phyloP scores from a whole-genome alignment of 2,329 filamentous ascomycete genomes.

The Fusarium albidum region DNA sequence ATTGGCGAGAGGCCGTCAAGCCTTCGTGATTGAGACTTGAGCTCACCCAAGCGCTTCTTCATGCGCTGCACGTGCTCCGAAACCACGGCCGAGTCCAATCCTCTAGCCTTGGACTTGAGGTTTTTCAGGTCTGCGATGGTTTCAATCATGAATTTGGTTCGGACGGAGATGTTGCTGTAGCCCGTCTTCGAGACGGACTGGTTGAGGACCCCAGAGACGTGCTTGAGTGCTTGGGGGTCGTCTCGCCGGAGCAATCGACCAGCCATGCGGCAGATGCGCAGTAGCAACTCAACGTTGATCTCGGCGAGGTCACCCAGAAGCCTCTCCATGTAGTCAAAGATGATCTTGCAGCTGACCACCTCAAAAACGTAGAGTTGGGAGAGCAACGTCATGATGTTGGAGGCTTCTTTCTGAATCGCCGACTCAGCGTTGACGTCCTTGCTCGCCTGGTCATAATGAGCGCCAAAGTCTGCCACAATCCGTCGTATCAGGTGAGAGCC shows the following conservation, averaged over 20 bases:
- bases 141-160: conserved; percentile 97
- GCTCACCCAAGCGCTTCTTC: conserved; percentile 83
- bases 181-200: conserved; percentile 73
- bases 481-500: conserved; percentile 86
- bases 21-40: conserved; percentile 67
- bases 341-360: conserved; percentile 79
- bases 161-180: conserved; percentile 77
- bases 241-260: conserved; percentile 87
- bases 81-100: conserved; percentile 73
- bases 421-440: conserved; percentile 51
- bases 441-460: conserved; percentile 62
- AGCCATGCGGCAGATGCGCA: conserved; percentile 83
- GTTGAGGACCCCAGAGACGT: conserved; percentile 83
- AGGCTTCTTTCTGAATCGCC: conserved; percentile 48
- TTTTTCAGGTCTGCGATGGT: conserved; percentile 95
- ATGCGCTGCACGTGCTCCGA: conserved; percentile 87
- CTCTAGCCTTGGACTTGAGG: conserved; percentile 83
- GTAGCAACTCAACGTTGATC: conserved; percentile 84
- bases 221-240: conserved; percentile 86
- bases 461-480: conserved; percentile 78
- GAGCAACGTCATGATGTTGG: conserved; percentile 83
- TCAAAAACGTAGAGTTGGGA: conserved; percentile 93
- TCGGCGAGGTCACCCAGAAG: conserved; percentile 81
- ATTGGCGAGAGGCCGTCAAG: conserved; percentile 82
- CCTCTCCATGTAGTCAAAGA: conserved; percentile 90